Evolutionary conservation across 176 grass and related monocot species (phyloP).

Genomic region (Ananas comosus): DNA sequence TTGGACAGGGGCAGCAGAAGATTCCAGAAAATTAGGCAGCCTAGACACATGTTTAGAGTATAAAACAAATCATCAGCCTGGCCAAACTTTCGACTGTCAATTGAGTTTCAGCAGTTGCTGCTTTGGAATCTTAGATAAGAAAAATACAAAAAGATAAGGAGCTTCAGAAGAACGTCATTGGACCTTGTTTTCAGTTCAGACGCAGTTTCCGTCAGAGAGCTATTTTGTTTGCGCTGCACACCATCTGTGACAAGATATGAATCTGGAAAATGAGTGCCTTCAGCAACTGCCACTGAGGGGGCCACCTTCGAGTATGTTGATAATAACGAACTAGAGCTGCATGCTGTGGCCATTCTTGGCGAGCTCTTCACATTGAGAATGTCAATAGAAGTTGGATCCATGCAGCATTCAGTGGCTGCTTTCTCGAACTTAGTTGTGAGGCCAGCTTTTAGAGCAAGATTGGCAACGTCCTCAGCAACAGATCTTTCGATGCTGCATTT

Average conservation of each 20-base stretch:
- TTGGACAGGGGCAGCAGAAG: neutral
- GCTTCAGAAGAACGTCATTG: neutral
- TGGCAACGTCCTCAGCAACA: neutral
- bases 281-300: neutral
- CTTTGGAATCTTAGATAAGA: neutral
- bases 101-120: neutral
- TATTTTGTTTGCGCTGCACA: neutral
- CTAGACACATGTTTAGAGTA: neutral
- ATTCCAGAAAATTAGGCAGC: neutral
- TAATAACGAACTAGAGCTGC: no score
- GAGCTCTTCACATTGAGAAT: no score
- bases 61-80: neutral
- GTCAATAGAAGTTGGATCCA: constrained; percentile 22
- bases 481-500: constrained; percentile 15
- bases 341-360: no score
- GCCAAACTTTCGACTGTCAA: neutral
- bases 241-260: neutral
- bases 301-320: neutral
- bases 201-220: neutral
- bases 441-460: constrained; percentile 1
- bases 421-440: constrained; percentile 14
- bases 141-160: neutral
- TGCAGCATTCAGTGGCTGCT: constrained; percentile 6
- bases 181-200: neutral
- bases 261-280: neutral